Base-by-base conservation (phyloP, 495 filamentous ascomycete genomes). In the Apodospora peruviana region DNA sequence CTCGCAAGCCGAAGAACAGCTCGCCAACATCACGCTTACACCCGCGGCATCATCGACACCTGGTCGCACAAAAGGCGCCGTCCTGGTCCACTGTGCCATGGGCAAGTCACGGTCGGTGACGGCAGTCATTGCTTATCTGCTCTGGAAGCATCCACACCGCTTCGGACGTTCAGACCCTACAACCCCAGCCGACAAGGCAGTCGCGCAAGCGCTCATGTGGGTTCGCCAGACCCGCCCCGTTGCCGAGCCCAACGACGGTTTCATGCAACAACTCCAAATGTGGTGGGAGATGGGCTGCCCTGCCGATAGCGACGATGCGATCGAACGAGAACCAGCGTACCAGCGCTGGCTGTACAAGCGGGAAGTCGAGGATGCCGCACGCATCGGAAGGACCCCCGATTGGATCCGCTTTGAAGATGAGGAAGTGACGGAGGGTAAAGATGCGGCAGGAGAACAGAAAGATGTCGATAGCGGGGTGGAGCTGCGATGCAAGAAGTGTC, bases 21-120 rank as follows among this genome's bases (percentile, higher is more conserved):
- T 48, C 36, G 45, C 21, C 14, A 32, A 19, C 8, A 35, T 48
- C 16, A 35, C 29, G 20, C 45, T 48, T 8, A 32, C 39, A 21
- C n/a, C 21, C 21, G 20, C 32, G 27, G 24, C 37, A 21, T 9
- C 10, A 22, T 40, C 27, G 5, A 17, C n/a, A 23, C 34, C 60
- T 24, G 14, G 19, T 8, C 5, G 20, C 18, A 17, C 20, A 41
- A 23, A 21, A 21, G 61, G 61, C n/a, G 69, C 62, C 18, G 68
- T 76, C 38, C 68, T 70, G 36, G 73, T 73, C 50, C 67, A 70
- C 68, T 96, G 93, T 77, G 91, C 89, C 24, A 95, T 95, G 89
- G 93, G 93, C 25, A 91, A 91, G 69, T 95, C 90, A 43, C 87
- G 93, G 42, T 96, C 91, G 19, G 84, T 90, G 52, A 82, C 90